Base-by-base conservation (phyloP, 2,329 filamentous ascomycete species). In the Cytospora chrysosperma region DNA sequence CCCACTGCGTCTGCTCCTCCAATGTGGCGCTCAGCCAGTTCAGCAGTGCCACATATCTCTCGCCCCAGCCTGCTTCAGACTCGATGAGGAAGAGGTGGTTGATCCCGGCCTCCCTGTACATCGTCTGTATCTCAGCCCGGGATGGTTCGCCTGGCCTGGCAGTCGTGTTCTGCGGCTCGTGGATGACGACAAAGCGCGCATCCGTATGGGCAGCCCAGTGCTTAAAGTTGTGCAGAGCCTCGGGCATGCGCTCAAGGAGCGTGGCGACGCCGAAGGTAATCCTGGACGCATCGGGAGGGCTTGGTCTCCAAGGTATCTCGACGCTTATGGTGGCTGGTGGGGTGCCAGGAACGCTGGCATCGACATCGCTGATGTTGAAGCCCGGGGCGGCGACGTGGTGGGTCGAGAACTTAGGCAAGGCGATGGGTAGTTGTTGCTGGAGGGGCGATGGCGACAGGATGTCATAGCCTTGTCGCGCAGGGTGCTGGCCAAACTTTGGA, bases 1-100 rank as follows among this genome's bases (percentile, higher is more conserved):
- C 73, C 78, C 78, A 80, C 30, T 72, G 69, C 1, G 77, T 77
- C 58, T 57, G 50, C 13, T 51, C 34, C 53, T 62, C 59, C 40
- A 65, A 40, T 40, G 37, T 57, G 47, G 40, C 51, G 59, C 63
- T 43, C 43, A 67, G 52, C 50, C 27, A 59, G 32, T 30, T 32
- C 34, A 67, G 43, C 28, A 67, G 53, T 6, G 55, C 54, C 26
- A 66, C 50, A 43, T 67, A 67, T 3, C 62, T 60, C 55, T 67
- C 64, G 10, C 57, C 56, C 56, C 60, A 66, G 17, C 59, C 62
- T 26, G 47, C 43, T 15, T 32, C 26, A 6, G 56, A 56, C 55
- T 65, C 62, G 15, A 66, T 50, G 37, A 65, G 53, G 21, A 52
- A 43, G 8, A 65, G 50, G 56, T 59, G 56, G 28, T 50, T 37